Evolutionary conservation across 2,329 filamentous ascomycete genomes (phyloP).

Genomic region (Hymenoscyphus fraxineus): DNA sequence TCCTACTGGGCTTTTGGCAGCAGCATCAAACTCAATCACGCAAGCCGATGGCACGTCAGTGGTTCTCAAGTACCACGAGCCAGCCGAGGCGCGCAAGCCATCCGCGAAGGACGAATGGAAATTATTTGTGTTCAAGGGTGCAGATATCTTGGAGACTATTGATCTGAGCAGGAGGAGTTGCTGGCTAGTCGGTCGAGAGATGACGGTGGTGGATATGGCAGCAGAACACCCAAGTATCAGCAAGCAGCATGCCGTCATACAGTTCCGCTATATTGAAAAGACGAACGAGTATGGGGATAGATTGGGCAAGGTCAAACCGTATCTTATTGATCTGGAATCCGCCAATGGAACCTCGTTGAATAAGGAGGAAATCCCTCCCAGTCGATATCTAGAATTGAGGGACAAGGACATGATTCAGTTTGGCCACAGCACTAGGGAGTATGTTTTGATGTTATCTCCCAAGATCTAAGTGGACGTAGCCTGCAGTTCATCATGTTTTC

Average conservation of each 20-base stretch:
- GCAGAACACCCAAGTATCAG: conserved; percentile 90
- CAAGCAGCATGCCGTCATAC: conserved; percentile 92
- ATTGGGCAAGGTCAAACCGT: conserved; percentile 74
- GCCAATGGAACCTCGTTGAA: conserved; percentile 88
- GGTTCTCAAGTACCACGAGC: conserved; percentile 93
- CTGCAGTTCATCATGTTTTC: background rate
- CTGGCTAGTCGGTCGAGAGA: conserved; percentile 85
- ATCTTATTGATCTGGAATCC: conserved; percentile 89
- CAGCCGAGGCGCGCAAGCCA: conserved; percentile 85
- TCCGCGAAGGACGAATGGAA: conserved; percentile 76
- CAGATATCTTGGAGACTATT: conserved; percentile 76
- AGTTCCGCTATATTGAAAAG: conserved; percentile 83
- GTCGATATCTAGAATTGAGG: conserved; percentile 79
- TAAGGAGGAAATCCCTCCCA: conserved; percentile 65
- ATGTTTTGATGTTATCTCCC: conserved; percentile 80
- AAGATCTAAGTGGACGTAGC: conserved; percentile 18
- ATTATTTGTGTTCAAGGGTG: conserved; percentile 86
- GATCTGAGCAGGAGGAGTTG: conserved; percentile 73
- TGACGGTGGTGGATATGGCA: conserved; percentile 73
- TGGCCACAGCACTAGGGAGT: conserved; percentile 84
- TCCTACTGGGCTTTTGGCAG: conserved; percentile 76
- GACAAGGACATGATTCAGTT: conserved; percentile 89
- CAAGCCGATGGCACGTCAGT: conserved; percentile 71
- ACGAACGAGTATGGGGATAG: conserved; percentile 84
- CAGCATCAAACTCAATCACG: conserved; percentile 74